These are phyloP conservation scores for Penicillium cinerascens DNA, from an alignment of 495 filamentous ascomycete species.

Conservation along the genomic window DNA sequence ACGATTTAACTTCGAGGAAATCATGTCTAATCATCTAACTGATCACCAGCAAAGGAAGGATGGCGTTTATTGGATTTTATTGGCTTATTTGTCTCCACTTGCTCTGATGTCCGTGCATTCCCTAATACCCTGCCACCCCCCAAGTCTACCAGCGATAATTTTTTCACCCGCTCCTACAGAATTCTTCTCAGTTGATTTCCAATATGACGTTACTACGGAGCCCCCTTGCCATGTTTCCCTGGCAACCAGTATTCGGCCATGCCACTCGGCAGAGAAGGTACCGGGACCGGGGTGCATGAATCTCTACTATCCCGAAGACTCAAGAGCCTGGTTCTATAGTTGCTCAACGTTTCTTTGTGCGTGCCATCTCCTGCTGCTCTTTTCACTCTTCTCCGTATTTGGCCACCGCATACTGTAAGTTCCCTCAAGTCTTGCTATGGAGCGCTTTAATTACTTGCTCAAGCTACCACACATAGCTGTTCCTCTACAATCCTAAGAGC, in stretches of 20 bases:
- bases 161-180: constrained; percentile 2
- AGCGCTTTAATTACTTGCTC: no score
- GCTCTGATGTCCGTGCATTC: constrained; percentile 4
- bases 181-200: no score
- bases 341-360: no score
- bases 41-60: constrained; percentile 4
- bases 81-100: constrained; percentile 4
- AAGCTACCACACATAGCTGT: no score
- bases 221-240: background rate
- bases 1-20: background rate
- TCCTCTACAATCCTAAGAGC: no score
- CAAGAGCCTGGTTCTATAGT: no score
- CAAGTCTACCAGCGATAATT: constrained; percentile 3
- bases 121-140: constrained; percentile 4
- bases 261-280: background rate
- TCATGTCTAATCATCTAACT: no score
- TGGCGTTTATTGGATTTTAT: background rate
- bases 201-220: background rate
- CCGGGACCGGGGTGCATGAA: background rate
- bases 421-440: no score
- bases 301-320: background rate
- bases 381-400: no score
- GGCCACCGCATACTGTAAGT: no score
- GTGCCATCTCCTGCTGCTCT: no score
- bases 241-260: background rate